Evolutionary conservation across 768 basidiomycete genomes (phyloP), one percentile per base, ranked within the genome.

Genomic region (Naganishia randhawae): DNA sequence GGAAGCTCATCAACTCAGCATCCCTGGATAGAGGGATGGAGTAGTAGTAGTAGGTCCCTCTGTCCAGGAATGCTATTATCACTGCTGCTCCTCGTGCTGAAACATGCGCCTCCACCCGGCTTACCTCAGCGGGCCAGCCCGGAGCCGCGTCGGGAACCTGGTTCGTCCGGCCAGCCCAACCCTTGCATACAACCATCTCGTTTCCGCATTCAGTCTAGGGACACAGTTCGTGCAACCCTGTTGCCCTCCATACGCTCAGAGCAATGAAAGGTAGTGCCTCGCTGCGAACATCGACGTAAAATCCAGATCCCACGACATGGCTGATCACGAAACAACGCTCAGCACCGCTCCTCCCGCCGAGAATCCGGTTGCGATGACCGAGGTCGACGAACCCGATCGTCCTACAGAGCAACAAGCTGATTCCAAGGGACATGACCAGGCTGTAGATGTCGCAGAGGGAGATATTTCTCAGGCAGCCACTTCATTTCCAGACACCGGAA

Each of bases 281-380:
- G 25, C 45, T 22, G 25, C 25, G 57, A 61, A 19, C 32, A 27
- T 4, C 6, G 19, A 39, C 8, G n/a, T 11, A 25, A 61, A 39
- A 11, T 39, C 31, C 37, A 33, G 22, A 37, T 14, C 35, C 19
- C 33, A 33, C 37, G 29, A 35, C 37, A 61, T 61, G 57, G 54
- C 54, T 39, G 39, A 61, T 41, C 6, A 13, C 25, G 57, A 61
- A 61, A 35, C n/a, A 29, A 5, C 37, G 22, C 9, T 41, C 3
- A 14, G 27, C 57, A 61, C 25, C 17, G 22, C 37, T 42, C 57
- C 6, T 27, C 57, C 19, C 9, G 25, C 27, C 29, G 57, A 61
- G 9, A 61, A 39, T 39, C 35, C 57, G 25, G 57, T 61, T 29
- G 32, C 57, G n/a, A 39, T 61, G 57, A 61, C 57, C 16, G 19